A percentile compares a stretch with the other conserved stretches of the same genome.
Conservation (phyloP, 2,329 filamentous ascomycete species). For the Cryphonectria radicalis region DNA sequence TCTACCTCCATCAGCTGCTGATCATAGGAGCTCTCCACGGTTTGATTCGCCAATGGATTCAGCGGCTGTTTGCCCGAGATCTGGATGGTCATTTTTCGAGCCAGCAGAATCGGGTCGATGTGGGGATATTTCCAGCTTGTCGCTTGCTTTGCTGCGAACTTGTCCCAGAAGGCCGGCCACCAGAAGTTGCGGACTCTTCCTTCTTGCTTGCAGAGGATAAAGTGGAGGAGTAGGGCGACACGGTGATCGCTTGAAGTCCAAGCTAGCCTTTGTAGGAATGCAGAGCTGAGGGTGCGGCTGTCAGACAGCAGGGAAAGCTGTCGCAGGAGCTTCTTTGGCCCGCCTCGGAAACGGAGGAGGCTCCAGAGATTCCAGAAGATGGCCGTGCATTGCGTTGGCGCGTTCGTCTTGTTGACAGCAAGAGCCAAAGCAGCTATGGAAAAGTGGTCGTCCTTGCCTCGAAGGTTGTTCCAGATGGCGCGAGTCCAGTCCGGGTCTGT, state of each 20-base stretch:
- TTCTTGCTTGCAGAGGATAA: constrained; percentile 22
- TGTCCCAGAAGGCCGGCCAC: constrained; percentile 34
- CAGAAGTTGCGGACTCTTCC: constrained; percentile 22
- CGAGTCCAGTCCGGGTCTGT: background rate
- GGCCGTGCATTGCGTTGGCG: constrained; percentile 13
- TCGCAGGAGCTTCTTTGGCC: constrained; percentile 28
- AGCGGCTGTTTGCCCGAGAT: background rate
- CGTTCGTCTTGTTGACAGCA: constrained; percentile 30
- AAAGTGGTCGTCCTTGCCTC: constrained; percentile 26
- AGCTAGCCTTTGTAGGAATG: constrained; percentile 33
- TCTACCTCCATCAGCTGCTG: background rate
- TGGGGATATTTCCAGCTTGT: constrained; percentile 13
- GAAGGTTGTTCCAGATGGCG: constrained; percentile 24
- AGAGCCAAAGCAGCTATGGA: constrained; percentile 36
- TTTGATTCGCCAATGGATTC: background rate
- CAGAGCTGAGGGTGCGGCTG: constrained; percentile 8
- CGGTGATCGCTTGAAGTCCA: constrained; percentile 31
- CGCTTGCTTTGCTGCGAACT: constrained; percentile 27
- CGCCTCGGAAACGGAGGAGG: constrained; percentile 29
- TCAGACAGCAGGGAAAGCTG: constrained; percentile 33
- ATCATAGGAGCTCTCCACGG: background rate
- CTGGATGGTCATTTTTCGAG: constrained; percentile 7
- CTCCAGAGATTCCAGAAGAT: constrained; percentile 33
- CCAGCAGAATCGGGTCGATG: constrained; percentile 16
- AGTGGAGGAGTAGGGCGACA: constrained; percentile 32